Percentiles rank a stretch among this genome's conserved stretches.
Evolutionary conservation across 1,284 basidiomycete species (phyloP).

Genomic region (Ceratobasidium sp.): DNA sequence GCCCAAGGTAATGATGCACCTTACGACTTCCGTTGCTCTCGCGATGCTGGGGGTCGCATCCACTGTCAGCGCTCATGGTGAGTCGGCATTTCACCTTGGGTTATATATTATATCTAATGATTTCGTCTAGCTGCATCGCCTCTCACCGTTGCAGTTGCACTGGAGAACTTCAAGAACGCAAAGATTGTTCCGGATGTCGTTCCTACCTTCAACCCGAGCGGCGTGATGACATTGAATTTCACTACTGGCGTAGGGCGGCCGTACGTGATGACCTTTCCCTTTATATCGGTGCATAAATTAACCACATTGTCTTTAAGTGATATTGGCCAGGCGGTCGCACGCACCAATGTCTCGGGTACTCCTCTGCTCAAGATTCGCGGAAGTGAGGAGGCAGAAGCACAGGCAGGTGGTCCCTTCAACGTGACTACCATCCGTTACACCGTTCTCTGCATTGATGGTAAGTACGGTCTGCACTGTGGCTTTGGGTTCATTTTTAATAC

Average conservation of each 20-base stretch:
- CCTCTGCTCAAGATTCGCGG: constrained; percentile 34
- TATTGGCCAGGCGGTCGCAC: constrained; percentile 41
- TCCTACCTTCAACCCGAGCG: constrained; percentile 43
- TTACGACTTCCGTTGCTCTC: constrained; percentile 2
- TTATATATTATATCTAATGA: background rate
- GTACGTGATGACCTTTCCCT: constrained; percentile 15
- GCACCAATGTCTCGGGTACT: constrained; percentile 16
- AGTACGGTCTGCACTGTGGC: background rate
- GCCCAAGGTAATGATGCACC: constrained; percentile 1
- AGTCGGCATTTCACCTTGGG: background rate
- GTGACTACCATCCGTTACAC: constrained; percentile 44
- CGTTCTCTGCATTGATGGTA: constrained; percentile 44
- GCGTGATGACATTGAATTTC: constrained; percentile 41
- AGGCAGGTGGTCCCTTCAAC: constrained; percentile 42
- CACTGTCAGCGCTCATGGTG: constrained; percentile 27
- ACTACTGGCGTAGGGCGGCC: constrained; percentile 21
- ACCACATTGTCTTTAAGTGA: background rate
- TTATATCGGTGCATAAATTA: background rate
- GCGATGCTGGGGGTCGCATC: constrained; percentile 8
- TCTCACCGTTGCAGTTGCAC: constrained; percentile 41
- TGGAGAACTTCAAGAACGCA: constrained; percentile 45
- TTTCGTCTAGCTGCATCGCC: constrained; percentile 42
- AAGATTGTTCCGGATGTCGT: constrained; percentile 44
- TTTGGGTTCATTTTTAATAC: background rate
- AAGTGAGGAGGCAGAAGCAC: constrained; percentile 38